Conservation (phyloP, 2,329 filamentous ascomycete genomes). For the Stagonosporopsis vannaccii region DNA sequence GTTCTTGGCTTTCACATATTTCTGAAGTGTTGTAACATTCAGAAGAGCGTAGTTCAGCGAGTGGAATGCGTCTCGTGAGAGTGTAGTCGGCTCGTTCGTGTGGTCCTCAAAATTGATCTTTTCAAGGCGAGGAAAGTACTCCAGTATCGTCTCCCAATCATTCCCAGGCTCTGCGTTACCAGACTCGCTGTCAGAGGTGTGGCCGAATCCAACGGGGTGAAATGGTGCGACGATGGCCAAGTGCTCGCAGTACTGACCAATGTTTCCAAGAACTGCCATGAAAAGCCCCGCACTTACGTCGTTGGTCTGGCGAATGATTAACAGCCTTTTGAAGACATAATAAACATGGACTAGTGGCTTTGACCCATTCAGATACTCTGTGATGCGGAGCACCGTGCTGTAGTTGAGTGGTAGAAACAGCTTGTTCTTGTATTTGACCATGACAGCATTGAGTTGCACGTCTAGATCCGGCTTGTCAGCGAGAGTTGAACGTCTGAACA, state of each 20-base stretch:
- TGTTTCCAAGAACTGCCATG: conserved; percentile 16
- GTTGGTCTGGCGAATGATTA: conserved; percentile 26
- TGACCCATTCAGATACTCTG: conserved; percentile 18
- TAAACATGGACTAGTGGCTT: conserved; percentile 22
- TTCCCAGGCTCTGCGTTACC: conserved; percentile 14
- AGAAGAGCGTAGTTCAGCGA: conserved; percentile 15
- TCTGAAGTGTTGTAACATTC: neutral
- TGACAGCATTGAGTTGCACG: conserved; percentile 7
- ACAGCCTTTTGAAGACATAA: conserved; percentile 21
- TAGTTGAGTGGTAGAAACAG: conserved; percentile 22
- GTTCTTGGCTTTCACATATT: neutral
- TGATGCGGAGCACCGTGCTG: conserved; percentile 13
- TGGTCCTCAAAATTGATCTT: conserved; percentile 20
- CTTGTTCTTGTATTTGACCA: conserved; percentile 12
- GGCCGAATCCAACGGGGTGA: conserved; percentile 20
- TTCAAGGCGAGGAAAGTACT: conserved; percentile 24
- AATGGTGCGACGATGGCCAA: conserved; percentile 23
- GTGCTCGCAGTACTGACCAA: conserved; percentile 24
- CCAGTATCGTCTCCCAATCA: conserved; percentile 27
- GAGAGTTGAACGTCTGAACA: conserved; percentile 22
- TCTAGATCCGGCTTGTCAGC: conserved; percentile 27
- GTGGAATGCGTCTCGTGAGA: conserved; percentile 16
- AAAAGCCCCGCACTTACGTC: conserved; percentile 17
- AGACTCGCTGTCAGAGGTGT: conserved; percentile 16
- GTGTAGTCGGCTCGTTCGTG: neutral